phyloP scores from a whole-genome alignment of 352 stramenopile species.

The Hyaloperonospora arabidopsidis region DNA sequence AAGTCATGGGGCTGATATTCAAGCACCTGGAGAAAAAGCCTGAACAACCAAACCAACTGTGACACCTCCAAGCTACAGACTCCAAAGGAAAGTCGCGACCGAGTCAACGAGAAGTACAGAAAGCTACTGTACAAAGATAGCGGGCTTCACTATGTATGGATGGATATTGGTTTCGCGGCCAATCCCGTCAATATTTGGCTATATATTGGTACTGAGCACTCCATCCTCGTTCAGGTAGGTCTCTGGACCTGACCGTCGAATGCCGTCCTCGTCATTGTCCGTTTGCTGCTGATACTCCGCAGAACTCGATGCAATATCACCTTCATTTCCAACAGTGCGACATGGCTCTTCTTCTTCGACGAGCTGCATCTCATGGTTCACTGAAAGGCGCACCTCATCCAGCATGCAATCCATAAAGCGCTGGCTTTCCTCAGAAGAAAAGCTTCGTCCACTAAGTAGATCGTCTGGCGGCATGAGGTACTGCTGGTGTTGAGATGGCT shows the following conservation, averaged over 20 bases:
- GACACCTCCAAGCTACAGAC: slow-evolving; percentile 4
- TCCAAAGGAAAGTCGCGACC: background rate
- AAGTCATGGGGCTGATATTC: slow-evolving; percentile 62
- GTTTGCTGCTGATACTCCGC: slow-evolving; percentile 10
- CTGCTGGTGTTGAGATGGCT: slow-evolving; percentile 25
- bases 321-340: slow-evolving; percentile 3
- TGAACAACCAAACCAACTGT: slow-evolving; percentile 1
- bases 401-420: slow-evolving; percentile 77
- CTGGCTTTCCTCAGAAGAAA: slow-evolving; percentile 62
- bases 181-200: background rate
- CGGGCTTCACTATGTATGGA: slow-evolving; percentile 9
- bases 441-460: slow-evolving; percentile 30
- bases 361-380: slow-evolving; percentile 40
- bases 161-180: slow-evolving; percentile 2
- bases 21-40: slow-evolving; percentile 55
- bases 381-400: slow-evolving; percentile 52
- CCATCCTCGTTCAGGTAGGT: slow-evolving; percentile 68
- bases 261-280: slow-evolving; percentile 26
- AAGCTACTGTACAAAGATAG: background rate
- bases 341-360: slow-evolving; percentile 15
- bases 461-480: slow-evolving; percentile 47
- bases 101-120: background rate
- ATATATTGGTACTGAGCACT: slow-evolving; percentile 62
- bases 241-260: slow-evolving; percentile 33
- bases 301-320: background rate